These are phyloP conservation scores for Kwoniella europaea DNA, from an alignment of 768 basidiomycete genomes.

Conservation along the genomic window DNA sequence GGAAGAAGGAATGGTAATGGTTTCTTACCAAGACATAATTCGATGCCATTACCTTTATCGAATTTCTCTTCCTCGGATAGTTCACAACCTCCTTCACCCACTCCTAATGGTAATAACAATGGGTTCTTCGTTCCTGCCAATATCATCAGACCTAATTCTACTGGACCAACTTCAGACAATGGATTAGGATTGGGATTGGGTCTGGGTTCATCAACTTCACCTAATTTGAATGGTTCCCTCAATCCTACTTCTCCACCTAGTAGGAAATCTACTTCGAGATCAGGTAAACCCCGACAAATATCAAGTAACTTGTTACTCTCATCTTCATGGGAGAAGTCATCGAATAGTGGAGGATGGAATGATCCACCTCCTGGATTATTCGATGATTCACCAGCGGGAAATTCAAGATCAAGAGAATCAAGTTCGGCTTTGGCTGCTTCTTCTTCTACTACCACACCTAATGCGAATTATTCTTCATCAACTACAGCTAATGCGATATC, in stretches of 20 bases:
- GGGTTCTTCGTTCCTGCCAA: conserved; percentile 20
- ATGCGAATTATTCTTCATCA: not conserved
- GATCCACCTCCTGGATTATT: conserved; percentile 41
- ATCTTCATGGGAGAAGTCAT: not conserved
- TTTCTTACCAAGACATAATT: conserved; percentile 17
- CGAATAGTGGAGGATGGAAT: conserved; percentile 51
- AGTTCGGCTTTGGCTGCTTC: not conserved
- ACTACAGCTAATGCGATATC: conserved; percentile 30
- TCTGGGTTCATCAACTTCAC: conserved; percentile 2
- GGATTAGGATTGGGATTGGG: conserved; percentile 8
- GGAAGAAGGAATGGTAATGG: conserved; percentile 10
- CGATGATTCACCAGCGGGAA: not conserved
- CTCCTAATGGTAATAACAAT: not conserved
- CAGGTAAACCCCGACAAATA: conserved; percentile 25
- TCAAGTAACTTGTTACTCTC: conserved; percentile 7
- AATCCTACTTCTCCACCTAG: conserved; percentile 21
- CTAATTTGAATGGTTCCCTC: not conserved
- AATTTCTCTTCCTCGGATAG: conserved; percentile 3
- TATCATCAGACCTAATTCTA: not conserved
- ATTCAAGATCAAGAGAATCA: conserved; percentile 20
- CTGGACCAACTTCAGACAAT: not conserved
- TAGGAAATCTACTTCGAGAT: conserved; percentile 9
- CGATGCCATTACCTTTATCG: conserved; percentile 16
- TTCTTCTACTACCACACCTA: conserved; percentile 2
- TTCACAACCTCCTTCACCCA: conserved; percentile 17